Conservation (phyloP, 2,329 filamentous ascomycete species). For the Aureobasidium sp. region DNA sequence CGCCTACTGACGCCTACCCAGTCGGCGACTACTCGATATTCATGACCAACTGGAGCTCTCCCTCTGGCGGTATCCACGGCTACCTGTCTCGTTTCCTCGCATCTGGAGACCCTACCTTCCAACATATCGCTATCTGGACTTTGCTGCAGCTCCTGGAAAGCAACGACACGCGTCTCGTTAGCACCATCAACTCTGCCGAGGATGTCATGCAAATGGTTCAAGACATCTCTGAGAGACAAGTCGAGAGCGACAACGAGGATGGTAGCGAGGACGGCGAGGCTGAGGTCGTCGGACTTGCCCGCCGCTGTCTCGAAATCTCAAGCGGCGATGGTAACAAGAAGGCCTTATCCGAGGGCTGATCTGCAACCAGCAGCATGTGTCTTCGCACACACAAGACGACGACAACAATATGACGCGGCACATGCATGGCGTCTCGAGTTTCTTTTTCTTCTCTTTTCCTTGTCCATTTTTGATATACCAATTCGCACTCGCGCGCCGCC, state of each 20-base stretch:
- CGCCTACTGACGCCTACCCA: conserved; percentile 29
- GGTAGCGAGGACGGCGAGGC: conserved; percentile 88
- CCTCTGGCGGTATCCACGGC: conserved; percentile 88
- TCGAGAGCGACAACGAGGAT: conserved; percentile 79
- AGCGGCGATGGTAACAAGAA: conserved; percentile 12
- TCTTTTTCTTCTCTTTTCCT: conserved; percentile 3
- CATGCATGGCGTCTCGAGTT: neutral
- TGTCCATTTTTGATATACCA: conserved; percentile 12
- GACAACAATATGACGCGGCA: neutral
- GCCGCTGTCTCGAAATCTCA: conserved; percentile 72
- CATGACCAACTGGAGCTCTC: conserved; percentile 89
- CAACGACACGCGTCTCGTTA: conserved; percentile 78
- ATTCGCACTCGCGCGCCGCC: conserved; percentile 3
- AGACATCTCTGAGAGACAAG: conserved; percentile 77
- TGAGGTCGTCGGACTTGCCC: conserved; percentile 84
- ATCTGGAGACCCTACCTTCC: conserved; percentile 93
- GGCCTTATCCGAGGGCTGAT: conserved; percentile 68
- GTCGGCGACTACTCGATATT: conserved; percentile 97
- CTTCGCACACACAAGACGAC: neutral
- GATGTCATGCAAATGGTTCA: conserved; percentile 90
- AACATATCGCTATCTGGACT: conserved; percentile 99
- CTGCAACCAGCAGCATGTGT: neutral
- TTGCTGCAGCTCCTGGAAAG: conserved; percentile 91
- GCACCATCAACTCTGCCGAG: conserved; percentile 78
- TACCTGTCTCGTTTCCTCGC: conserved; percentile 89